A percentile compares a stretch with the other conserved stretches of the same genome.
Evolutionary conservation across 805 yeast species (phyloP).

Genomic region (Wickerhamomyces rabaulensis): DNA sequence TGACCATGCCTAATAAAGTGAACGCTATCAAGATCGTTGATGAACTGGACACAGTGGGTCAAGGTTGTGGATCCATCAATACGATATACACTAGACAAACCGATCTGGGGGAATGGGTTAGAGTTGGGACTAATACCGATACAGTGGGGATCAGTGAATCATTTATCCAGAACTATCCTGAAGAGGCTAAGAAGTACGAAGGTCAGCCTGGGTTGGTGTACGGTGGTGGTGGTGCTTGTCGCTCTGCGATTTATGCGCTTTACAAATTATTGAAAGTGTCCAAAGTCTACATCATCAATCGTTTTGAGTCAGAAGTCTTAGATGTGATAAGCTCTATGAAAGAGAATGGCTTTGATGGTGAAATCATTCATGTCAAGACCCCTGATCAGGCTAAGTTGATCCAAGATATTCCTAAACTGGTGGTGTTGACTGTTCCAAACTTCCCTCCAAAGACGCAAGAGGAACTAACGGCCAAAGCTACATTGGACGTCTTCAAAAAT

Average conservation of each 20-base stretch:
- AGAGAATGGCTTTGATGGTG: slow-evolving; percentile 20
- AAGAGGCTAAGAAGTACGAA: slow-evolving; percentile 7
- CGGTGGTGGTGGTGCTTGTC: slow-evolving; percentile 26
- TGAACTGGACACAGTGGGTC: slow-evolving; percentile 17
- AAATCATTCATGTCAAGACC: slow-evolving; percentile 18
- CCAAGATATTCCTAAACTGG: slow-evolving; percentile 13
- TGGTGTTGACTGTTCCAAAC: slow-evolving; percentile 22
- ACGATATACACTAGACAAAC: slow-evolving; percentile 18
- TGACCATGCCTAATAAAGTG: slow-evolving; percentile 24
- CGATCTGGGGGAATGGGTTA: slow-evolving; percentile 5
- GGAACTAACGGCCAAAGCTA: slow-evolving; percentile 17
- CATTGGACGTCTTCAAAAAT: slow-evolving; percentile 17
- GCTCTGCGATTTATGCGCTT: slow-evolving; percentile 22
- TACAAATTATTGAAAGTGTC: slow-evolving; percentile 19
- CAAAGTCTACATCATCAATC: slow-evolving; percentile 21
- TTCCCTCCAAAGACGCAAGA: slow-evolving; percentile 14
- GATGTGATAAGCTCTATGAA: slow-evolving; percentile 14
- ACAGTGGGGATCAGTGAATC: slow-evolving; percentile 21
- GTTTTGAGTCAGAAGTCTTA: slow-evolving; percentile 18
- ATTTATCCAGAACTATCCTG: slow-evolving; percentile 17
- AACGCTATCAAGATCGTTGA: slow-evolving; percentile 18
- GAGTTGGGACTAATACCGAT: slow-evolving; percentile 23
- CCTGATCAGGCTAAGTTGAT: slow-evolving; percentile 17
- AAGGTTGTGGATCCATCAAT: slow-evolving; percentile 24
- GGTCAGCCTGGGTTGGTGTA: slow-evolving; percentile 20